Evolutionary conservation across 2,329 filamentous ascomycete species (phyloP), one percentile per base, ranked within the genome.

Genomic region (Claviceps citrina): DNA sequence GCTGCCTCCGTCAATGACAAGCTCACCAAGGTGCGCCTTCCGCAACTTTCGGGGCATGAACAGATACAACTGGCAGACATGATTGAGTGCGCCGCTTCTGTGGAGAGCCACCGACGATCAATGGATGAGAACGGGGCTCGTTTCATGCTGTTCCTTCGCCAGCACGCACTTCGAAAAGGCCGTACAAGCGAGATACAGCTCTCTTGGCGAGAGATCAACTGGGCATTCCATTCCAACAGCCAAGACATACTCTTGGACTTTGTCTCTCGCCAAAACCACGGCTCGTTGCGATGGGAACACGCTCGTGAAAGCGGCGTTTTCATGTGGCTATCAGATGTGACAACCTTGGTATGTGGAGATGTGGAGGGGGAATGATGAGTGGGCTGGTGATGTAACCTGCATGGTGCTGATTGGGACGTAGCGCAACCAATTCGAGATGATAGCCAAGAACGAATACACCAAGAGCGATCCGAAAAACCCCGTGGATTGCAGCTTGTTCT

Each of bases 401-500:
- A 25, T 27, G 25, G 38, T 39, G 22, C 45, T 48, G 34, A 46
- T 45, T 47, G 27, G 15, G 7, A 41, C n/a, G 10, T 43, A 62
- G 57, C 59, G 54, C 46, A 60, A 72, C 0, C 84, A 95, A 53
- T 87, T 98, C 46, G 91, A 98, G 56, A 63, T 76, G n/a, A 74
- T 98, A 33, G 93, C 87, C 24, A 78, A 87, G 32, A 94, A 91
- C 47, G 86, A 96, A 54, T 98, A 96, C 58, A 86, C 84, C 13
- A 85, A 84, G 48, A 78, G 76, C 18, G 85, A 94, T 25, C 73
- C 82, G 42, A 91, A 86, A 56, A 89, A 93, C 49, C 91, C 91
- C 0, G 76, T 93, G 7, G 82, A 94, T 52, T 96, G 91, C 60
- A 84, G 81, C 47, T 64, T 98, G 7, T 93, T 82, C 61, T 98